These are phyloP conservation scores for Verticillium dahliae DNA, from an alignment of 2,329 filamentous ascomycete genomes.

Conservation along the genomic window DNA sequence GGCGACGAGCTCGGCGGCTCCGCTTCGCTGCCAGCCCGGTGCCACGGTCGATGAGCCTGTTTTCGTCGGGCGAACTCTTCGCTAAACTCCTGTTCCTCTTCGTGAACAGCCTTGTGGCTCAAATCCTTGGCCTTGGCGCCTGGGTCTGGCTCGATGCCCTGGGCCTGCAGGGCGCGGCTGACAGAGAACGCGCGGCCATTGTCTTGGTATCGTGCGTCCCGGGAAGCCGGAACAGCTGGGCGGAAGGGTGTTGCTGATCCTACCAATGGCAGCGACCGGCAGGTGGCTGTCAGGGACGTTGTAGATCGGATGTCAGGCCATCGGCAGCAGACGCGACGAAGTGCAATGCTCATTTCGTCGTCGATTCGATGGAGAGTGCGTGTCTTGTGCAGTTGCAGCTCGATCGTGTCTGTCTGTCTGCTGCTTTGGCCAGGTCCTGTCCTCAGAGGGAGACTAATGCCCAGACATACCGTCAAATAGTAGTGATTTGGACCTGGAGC, in stretches of 20 bases:
- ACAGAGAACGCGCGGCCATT: slow-evolving; percentile 1
- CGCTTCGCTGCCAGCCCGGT: slow-evolving; percentile 51
- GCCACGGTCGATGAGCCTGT: slow-evolving; percentile 60
- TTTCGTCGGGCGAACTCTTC: slow-evolving; percentile 37
- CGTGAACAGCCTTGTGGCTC: slow-evolving; percentile 24
- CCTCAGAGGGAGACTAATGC: not conserved
- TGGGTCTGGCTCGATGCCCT: not conserved
- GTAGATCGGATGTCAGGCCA: not conserved
- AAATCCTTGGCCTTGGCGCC: slow-evolving; percentile 20
- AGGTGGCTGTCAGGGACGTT: not conserved
- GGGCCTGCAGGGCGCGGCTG: not conserved
- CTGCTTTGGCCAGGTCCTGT: not conserved
- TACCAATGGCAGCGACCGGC: not conserved
- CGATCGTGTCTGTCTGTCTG: not conserved
- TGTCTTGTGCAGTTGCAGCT: not conserved
- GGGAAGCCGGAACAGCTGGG: slow-evolving; percentile 4
- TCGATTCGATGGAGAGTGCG: not conserved
- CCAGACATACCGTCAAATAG: not conserved
- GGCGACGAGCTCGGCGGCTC: slow-evolving; percentile 23
- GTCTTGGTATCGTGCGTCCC: not conserved
- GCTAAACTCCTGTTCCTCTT: slow-evolving; percentile 28
- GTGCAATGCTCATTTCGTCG: not conserved
- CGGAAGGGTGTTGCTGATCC: not conserved
- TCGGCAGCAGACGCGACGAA: not conserved
- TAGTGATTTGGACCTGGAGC: not conserved